These are phyloP conservation scores for Geranomyces variabilis DNA, from an alignment of 192 early-diverging fungal genomes.

Conservation along the genomic window DNA sequence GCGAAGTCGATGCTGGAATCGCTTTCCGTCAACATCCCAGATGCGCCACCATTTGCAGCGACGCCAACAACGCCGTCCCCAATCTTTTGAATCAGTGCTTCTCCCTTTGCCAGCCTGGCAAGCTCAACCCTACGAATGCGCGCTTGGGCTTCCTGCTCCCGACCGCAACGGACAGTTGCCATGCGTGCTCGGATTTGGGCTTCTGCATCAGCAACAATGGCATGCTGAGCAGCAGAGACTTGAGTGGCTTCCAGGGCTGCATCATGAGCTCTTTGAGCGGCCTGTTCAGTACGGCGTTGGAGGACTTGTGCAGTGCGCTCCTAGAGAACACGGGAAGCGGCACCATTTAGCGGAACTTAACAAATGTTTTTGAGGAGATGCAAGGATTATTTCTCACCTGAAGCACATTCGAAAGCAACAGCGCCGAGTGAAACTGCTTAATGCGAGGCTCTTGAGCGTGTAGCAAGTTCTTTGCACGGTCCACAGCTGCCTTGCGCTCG, in stretches of 20 bases:
- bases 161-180: slow-evolving; percentile 16
- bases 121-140: background rate
- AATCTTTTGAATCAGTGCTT: too few relatives aligned
- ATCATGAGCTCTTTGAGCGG: slow-evolving; percentile 1
- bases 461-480: slow-evolving; percentile 50
- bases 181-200: slow-evolving; percentile 6
- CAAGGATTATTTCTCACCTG: slow-evolving; percentile 37
- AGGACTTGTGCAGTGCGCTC: slow-evolving; percentile 48
- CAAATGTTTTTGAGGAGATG: slow-evolving; percentile 1
- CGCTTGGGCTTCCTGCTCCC: slow-evolving; percentile 19
- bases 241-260: background rate
- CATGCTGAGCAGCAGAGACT: slow-evolving; percentile 17
- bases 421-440: slow-evolving; percentile 35
- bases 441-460: slow-evolving; percentile 40
- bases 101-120: too few relatives aligned
- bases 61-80: too few relatives aligned
- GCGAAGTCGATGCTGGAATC: too few relatives aligned
- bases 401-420: slow-evolving; percentile 52
- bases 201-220: slow-evolving; percentile 2
- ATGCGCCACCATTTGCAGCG: too few relatives aligned
- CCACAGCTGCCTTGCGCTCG: slow-evolving; percentile 44
- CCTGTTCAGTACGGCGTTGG: slow-evolving; percentile 13
- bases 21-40: too few relatives aligned
- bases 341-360: slow-evolving; percentile 12
- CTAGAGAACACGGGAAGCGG: slow-evolving; percentile 28